A percentile compares a stretch with the other conserved stretches of the same genome.
phyloP scores from a whole-genome alignment of 805 yeast species.

The Kodamaea leandrae region DNA sequence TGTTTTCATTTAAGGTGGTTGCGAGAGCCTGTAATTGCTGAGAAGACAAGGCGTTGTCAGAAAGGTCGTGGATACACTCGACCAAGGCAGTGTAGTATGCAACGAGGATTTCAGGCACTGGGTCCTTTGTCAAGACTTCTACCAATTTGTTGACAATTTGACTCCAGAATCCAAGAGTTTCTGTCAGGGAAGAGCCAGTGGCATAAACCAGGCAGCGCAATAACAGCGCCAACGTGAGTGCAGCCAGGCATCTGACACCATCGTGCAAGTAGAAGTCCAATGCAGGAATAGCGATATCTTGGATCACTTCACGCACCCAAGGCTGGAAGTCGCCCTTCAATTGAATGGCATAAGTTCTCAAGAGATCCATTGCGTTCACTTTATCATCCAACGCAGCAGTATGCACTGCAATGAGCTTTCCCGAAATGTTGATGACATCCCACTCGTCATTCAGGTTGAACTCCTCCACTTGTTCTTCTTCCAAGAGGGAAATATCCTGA shows the following conservation, averaged over 20 bases:
- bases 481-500: conserved; percentile 85
- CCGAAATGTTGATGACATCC: conserved; percentile 89
- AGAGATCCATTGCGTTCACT: conserved; percentile 84
- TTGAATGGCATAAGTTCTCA: conserved; percentile 80
- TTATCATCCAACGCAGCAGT: conserved; percentile 94
- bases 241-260: conserved; percentile 91
- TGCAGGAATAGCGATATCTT: conserved; percentile 81
- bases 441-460: conserved; percentile 84
- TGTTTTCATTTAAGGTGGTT: conserved; percentile 55
- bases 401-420: conserved; percentile 91
- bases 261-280: conserved; percentile 89
- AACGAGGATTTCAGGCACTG: conserved; percentile 77
- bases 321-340: conserved; percentile 80
- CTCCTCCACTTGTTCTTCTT: conserved; percentile 83
- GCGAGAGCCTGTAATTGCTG: conserved; percentile 57
- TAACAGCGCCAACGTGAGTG: conserved; percentile 76
- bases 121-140: conserved; percentile 68
- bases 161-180: conserved; percentile 69
- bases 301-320: conserved; percentile 74
- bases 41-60: conserved; percentile 56
- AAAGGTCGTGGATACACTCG: conserved; percentile 64
- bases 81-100: conserved; percentile 73
- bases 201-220: conserved; percentile 60
- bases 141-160: conserved; percentile 65
- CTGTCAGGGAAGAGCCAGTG: conserved; percentile 53